Evolutionary conservation across 257 asterid genomes (phyloP).

Genomic region (Petunia secreta): DNA sequence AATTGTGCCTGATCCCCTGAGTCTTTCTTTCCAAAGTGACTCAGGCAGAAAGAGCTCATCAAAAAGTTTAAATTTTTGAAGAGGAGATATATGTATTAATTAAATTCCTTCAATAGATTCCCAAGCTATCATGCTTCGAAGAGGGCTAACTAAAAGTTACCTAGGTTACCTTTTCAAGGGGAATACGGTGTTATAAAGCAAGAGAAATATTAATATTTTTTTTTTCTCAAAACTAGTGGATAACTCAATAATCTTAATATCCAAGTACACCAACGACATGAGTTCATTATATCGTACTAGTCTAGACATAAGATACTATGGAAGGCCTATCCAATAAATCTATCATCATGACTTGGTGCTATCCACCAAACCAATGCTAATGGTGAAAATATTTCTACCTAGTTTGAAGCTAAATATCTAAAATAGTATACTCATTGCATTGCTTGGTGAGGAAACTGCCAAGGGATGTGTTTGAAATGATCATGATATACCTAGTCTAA

Average conservation of each 20-base stretch:
- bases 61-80: too few relatives aligned
- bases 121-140: too few relatives aligned
- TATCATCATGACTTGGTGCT: too few relatives aligned
- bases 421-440: background rate
- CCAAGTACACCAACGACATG: background rate
- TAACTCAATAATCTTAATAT: background rate
- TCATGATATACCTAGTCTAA: background rate
- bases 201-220: background rate
- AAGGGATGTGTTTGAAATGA: background rate
- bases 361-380: background rate
- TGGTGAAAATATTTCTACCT: too few relatives aligned
- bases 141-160: too few relatives aligned
- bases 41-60: background rate
- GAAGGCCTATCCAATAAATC: too few relatives aligned
- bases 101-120: background rate
- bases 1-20: background rate
- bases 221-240: background rate
- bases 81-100: background rate
- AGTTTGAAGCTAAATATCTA: too few relatives aligned
- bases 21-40: background rate
- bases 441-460: background rate
- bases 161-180: background rate
- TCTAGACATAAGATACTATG: background rate
- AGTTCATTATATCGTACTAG: background rate
- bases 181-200: background rate